A percentile compares a stretch with the other conserved stretches of the same genome.
These are phyloP conservation scores for Eimeria tenella DNA, from an alignment of 169 alveolate genomes.

Conservation along the genomic window DNA sequence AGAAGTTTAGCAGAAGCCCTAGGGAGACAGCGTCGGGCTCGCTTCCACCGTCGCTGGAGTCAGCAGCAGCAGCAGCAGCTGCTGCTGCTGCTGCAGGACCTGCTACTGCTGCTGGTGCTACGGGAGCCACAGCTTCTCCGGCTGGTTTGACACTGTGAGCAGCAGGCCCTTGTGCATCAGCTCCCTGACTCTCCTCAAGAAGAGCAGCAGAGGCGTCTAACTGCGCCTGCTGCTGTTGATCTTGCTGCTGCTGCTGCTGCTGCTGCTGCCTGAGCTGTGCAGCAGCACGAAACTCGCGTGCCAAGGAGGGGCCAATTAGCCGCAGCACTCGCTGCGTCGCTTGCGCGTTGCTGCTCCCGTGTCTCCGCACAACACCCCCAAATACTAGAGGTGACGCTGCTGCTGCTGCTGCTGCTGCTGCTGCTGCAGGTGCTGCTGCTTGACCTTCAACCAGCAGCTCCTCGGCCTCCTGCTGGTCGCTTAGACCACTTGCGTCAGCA, in stretches of 20 bases:
- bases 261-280: slow-evolving; percentile 54
- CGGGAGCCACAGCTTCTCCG: background rate
- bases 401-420: slow-evolving; percentile 28
- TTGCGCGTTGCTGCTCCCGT: slow-evolving; percentile 70
- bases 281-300: slow-evolving; percentile 14
- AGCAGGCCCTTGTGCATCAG: background rate
- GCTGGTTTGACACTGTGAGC: background rate
- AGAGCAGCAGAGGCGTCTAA: background rate
- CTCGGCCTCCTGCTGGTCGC: background rate
- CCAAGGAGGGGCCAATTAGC: slow-evolving; percentile 56
- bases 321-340: slow-evolving; percentile 23
- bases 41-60: background rate
- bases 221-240: too few relatives aligned
- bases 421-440: background rate
- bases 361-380: slow-evolving; percentile 72
- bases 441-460: background rate
- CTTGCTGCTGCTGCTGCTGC: slow-evolving; percentile 33
- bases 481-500: background rate
- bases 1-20: slow-evolving; percentile 26
- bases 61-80: slow-evolving; percentile 13
- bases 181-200: background rate
- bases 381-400: slow-evolving; percentile 46
- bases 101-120: background rate
- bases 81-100: slow-evolving; percentile 7
- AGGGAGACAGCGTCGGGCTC: background rate